Evolutionary conservation across 2,329 filamentous ascomycete genomes (phyloP).

Genomic region (Periglandula ipomoeae): DNA sequence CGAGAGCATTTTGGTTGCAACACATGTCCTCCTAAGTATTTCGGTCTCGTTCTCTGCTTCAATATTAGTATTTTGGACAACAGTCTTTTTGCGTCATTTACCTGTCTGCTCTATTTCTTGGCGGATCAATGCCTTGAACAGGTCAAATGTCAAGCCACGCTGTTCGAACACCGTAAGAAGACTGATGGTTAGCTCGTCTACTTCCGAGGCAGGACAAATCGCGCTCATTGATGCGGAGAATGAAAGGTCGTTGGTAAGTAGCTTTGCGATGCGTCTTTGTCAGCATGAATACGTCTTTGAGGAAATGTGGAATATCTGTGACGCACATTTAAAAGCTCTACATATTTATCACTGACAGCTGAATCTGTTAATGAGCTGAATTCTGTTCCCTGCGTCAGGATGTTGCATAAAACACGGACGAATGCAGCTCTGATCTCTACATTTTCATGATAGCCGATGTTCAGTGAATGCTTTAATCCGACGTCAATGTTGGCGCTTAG

Average conservation of each 20-base stretch:
- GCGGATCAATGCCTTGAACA: constrained; percentile 58
- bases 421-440: constrained; percentile 61
- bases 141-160: constrained; percentile 50
- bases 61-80: constrained; percentile 10
- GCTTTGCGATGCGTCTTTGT: constrained; percentile 22
- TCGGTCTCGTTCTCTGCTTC: constrained; percentile 55
- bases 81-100: constrained; percentile 15
- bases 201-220: constrained; percentile 57
- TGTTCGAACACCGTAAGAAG: constrained; percentile 63
- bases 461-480: constrained; percentile 59
- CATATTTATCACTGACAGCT: constrained; percentile 59
- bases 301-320: not conserved
- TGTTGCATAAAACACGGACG: constrained; percentile 61
- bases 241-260: constrained; percentile 53
- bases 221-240: constrained; percentile 55
- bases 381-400: constrained; percentile 61
- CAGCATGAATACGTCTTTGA: not conserved
- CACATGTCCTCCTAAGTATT: constrained; percentile 57
- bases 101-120: constrained; percentile 60
- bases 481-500: constrained; percentile 64
- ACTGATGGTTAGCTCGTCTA: constrained; percentile 60
- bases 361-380: constrained; percentile 60
- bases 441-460: constrained; percentile 63
- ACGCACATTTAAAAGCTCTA: constrained; percentile 48
- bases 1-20: constrained; percentile 64